These are phyloP conservation scores for Prunus yedoensis DNA, from an alignment of 331 rosid genomes.

Conservation along the genomic window DNA sequence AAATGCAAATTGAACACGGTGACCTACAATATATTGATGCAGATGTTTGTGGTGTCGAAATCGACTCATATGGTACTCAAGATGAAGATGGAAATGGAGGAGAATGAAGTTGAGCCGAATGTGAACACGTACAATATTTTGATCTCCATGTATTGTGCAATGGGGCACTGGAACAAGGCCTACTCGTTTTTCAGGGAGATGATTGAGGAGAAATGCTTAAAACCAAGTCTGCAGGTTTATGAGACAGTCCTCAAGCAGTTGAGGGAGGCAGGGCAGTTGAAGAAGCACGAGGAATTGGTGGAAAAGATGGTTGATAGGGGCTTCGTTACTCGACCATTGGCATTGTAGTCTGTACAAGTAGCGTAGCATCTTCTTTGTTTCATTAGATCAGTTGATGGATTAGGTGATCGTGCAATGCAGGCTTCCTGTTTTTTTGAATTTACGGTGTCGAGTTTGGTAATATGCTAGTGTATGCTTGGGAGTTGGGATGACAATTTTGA, in stretches of 20 bases:
- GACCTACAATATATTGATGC: slow-evolving; percentile 80
- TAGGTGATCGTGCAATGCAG: background rate
- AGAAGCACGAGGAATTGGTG: slow-evolving; percentile 89
- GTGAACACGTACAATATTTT: slow-evolving; percentile 74
- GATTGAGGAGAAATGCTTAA: slow-evolving; percentile 85
- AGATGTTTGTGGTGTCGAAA: slow-evolving; percentile 71
- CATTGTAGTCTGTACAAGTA: background rate
- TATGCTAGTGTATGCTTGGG: background rate
- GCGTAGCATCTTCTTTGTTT: background rate
- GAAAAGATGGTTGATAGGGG: slow-evolving; percentile 90
- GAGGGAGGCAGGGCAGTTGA: slow-evolving; percentile 85
- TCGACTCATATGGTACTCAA: slow-evolving; percentile 89
- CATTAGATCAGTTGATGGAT: too few species aligned
- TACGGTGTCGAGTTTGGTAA: background rate
- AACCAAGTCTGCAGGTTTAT: slow-evolving; percentile 58
- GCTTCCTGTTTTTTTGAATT: background rate
- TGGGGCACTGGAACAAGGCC: slow-evolving; percentile 96
- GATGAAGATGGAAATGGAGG: slow-evolving; percentile 93
- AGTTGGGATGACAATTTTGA: background rate
- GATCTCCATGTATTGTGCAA: slow-evolving; percentile 75
- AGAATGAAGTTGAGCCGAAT: slow-evolving; percentile 82
- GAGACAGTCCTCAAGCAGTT: slow-evolving; percentile 68
- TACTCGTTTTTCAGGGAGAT: slow-evolving; percentile 72
- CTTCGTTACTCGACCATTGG: slow-evolving; percentile 55
- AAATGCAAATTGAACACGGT: slow-evolving; percentile 66